Base-by-base conservation (phyloP, 2,329 filamentous ascomycete species). In the Microthyrium microscopicum region DNA sequence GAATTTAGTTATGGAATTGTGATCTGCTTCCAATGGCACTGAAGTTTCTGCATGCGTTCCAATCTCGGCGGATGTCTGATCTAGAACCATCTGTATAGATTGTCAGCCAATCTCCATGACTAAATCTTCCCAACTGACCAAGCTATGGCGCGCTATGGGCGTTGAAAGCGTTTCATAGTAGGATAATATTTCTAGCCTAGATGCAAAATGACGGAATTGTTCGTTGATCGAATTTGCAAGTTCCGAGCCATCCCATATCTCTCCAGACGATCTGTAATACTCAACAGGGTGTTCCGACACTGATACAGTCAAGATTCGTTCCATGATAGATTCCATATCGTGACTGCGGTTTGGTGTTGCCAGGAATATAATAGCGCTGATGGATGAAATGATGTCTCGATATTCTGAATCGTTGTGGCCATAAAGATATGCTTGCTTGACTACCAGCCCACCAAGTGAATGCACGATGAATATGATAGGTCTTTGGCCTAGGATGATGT, bases 111-210 rank as follows among this genome's bases (percentile, higher is more conserved):
- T n/a, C n/a, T n/a, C n/a, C n/a, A n/a, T n/a, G n/a, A n/a, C n/a
- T n/a, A n/a, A n/a, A n/a, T n/a, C n/a, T n/a, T n/a, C n/a, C n/a
- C n/a, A n/a, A n/a, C n/a, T n/a, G n/a, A n/a, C n/a, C n/a, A n/a
- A n/a, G n/a, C n/a, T n/a, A n/a, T n/a, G n/a, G n/a, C n/a, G n/a
- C n/a, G n/a, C 49, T 7, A 49, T 36, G 11, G 40, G 41, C 5
- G 46, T 44, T 13, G 44, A 43, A 15, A 51, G 38, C 0, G 56
- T 62, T 39, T 66, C 62, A 40, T 62, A 52, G 27, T 51, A 50
- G 0, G 46, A 49, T 8, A 46, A 26, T 5, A 51, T 44, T 1
- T 42, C 22, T 2, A 51, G 11, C 5, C 35, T 44, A 5, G 44
- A 38, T 4, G 44, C 44, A 12, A 46, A 25, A 19, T 48, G 46